Percentiles rank a stretch among this genome's conserved stretches.
Conservation (phyloP, 768 basidiomycete species). For the Phanerodontia chrysosporium region DNA sequence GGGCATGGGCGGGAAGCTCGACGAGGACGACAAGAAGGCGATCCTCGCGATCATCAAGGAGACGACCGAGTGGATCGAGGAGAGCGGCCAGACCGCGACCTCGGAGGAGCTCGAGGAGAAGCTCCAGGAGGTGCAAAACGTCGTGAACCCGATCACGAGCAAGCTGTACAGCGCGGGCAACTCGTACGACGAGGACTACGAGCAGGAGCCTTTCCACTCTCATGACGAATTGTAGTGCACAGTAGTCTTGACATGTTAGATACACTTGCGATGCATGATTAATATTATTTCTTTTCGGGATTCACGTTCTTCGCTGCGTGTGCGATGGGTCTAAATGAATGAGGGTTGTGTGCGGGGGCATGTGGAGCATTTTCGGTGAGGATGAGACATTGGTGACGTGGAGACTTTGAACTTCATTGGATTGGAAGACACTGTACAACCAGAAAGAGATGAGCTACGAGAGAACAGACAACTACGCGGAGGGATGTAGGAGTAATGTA, state of each 20-base stretch:
- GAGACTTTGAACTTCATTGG: neutral
- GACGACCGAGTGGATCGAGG: conserved; percentile 88
- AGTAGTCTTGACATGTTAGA: conserved; percentile 8
- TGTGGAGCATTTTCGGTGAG: too few relatives aligned
- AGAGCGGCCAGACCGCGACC: conserved; percentile 67
- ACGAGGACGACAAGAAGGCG: conserved; percentile 78
- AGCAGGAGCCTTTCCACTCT: conserved; percentile 35
- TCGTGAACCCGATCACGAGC: conserved; percentile 81
- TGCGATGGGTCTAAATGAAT: too few relatives aligned
- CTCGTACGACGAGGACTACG: conserved; percentile 36
- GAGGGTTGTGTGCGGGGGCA: too few relatives aligned
- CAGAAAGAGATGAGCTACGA: neutral
- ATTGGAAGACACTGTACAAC: neutral
- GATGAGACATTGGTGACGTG: too few relatives aligned
- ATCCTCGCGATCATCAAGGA: conserved; percentile 83
- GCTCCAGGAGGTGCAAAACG: conserved; percentile 61
- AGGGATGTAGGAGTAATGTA: neutral
- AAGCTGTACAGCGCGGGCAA: conserved; percentile 61
- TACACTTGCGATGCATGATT: conserved; percentile 5
- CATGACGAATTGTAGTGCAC: conserved; percentile 51
- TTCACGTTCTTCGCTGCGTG: too few relatives aligned
- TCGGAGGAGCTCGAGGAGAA: conserved; percentile 93
- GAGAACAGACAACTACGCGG: neutral
- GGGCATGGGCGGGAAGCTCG: conserved; percentile 86
- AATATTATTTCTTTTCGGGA: conserved; percentile 2